Base-by-base conservation (phyloP, 2,329 filamentous ascomycete genomes). In the Hymenoscyphus scutula region DNA sequence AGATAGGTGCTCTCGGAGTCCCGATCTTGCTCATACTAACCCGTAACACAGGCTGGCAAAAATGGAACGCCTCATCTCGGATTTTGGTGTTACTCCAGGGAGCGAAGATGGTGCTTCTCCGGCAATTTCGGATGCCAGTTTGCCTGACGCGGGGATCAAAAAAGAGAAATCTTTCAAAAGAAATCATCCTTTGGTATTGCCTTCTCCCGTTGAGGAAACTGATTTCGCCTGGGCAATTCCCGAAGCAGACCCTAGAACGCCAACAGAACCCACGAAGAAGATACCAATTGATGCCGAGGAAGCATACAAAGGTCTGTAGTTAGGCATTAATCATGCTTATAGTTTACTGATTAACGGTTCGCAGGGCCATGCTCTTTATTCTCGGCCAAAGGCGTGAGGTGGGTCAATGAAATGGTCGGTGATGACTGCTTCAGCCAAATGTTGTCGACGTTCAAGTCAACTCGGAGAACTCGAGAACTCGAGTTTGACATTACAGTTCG, bases 11-110 rank as follows among this genome's bases (percentile, higher is more conserved):
- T 19, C 45, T 25, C 25, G n/a, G 5, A 51, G n/a, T 13, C 11
- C n/a, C 23, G 45, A 25, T 23, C 19, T 23, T 19, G 41, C 19
- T 10, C n/a, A 48, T 10, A 51, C 45, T 51, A 51, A 51, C 8
- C 11, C 23, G 1, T 11, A 27, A 13, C 45, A 51, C 45, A 60
- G 64, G 23, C 32, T 66, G 30, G 62, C 60, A 23, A 66, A 64
- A 55, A 66, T 66, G 64, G 64, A 66, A 45, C 54, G 64, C 45
- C 48, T 66, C 15, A 64, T 64, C 30, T 64, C 62, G 51, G 62
- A 64, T 51, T 61, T 64, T 56, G 62, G 55, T 38, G 59, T 56
- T 6, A 59, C 53, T 55, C 19, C 45, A 25, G 37, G 53, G 11
- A 25, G 25, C 48, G 58, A 61, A 29, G 55, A 56, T 25, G 55